Percentiles rank a stretch among this genome's conserved stretches.
Conservation (phyloP, 2,329 filamentous ascomycete genomes). For the Hypoxylon sp. region DNA sequence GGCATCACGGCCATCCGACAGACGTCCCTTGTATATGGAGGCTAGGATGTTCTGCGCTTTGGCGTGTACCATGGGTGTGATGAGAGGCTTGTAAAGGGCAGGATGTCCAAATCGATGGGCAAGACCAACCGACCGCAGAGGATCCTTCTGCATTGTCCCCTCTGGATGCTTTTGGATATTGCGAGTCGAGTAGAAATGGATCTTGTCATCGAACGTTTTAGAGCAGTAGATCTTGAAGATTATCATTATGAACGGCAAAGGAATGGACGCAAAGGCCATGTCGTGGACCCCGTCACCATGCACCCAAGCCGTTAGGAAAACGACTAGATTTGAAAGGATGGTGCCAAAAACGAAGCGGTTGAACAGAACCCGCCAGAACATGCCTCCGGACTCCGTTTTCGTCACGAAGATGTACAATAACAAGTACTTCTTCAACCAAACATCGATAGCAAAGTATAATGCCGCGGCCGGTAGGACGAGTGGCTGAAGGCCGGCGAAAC, state of each 20-base stretch:
- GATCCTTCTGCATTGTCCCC: conserved; percentile 64
- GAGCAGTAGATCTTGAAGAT: conserved; percentile 90
- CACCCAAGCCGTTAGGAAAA: conserved; percentile 82
- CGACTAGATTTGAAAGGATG: conserved; percentile 83
- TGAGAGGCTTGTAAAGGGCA: conserved; percentile 87
- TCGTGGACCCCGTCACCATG: conserved; percentile 72
- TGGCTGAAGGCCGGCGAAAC: conserved; percentile 88
- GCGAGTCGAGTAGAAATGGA: conserved; percentile 83
- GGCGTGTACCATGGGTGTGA: conserved; percentile 95
- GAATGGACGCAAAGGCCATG: conserved; percentile 77
- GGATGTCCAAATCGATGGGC: conserved; percentile 90
- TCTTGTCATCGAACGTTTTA: conserved; percentile 80
- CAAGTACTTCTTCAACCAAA: conserved; percentile 94
- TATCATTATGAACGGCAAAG: conserved; percentile 83
- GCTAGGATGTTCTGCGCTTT: conserved; percentile 89
- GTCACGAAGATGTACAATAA: conserved; percentile 95
- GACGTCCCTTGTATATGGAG: conserved; percentile 86
- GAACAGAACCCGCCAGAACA: conserved; percentile 91
- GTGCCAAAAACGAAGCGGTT: conserved; percentile 91
- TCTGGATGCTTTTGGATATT: conserved; percentile 66
- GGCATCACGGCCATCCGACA: conserved; percentile 75
- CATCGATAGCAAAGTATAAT: conserved; percentile 89
- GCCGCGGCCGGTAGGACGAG: conserved; percentile 88
- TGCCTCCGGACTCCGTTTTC: conserved; percentile 94
- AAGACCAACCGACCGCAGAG: conserved; percentile 74